Conservation (phyloP, 148 eudicot species). For the Salicornia ramosissima region DNA sequence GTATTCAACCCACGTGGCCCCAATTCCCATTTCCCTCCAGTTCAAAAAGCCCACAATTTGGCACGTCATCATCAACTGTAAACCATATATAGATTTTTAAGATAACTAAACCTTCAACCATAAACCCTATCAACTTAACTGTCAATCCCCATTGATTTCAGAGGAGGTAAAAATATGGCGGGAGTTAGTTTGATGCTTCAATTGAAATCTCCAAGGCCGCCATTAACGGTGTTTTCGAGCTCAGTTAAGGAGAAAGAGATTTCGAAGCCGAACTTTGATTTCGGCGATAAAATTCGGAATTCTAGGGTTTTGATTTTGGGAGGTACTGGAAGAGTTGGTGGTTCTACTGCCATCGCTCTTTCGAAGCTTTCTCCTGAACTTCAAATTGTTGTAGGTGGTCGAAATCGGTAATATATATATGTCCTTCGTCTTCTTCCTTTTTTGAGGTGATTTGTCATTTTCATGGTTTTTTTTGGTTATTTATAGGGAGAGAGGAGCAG, state of each 20-base stretch:
- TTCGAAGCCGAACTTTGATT: constrained; percentile 15
- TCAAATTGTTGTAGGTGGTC: constrained; percentile 63
- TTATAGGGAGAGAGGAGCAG: constrained; percentile 79
- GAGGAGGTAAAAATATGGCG: constrained; percentile 38
- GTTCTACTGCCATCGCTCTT: constrained; percentile 85
- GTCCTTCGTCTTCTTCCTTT: background rate
- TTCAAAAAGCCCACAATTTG: background rate
- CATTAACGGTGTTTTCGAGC: constrained; percentile 28
- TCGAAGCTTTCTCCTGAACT: constrained; percentile 63
- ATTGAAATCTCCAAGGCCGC: constrained; percentile 29
- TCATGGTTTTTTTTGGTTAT: background rate
- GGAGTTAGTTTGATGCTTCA: constrained; percentile 29
- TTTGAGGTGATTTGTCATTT: background rate
- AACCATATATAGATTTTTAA: background rate
- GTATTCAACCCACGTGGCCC: no score
- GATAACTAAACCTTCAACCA: background rate
- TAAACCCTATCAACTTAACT: background rate
- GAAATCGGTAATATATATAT: constrained; percentile 61
- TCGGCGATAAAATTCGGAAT: constrained; percentile 31
- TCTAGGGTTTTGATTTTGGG: constrained; percentile 79
- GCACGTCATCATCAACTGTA: constrained; percentile 31
- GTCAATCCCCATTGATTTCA: background rate
- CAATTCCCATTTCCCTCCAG: no score
- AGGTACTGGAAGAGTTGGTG: constrained; percentile 96
- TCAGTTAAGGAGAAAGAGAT: constrained; percentile 28